phyloP scores from a whole-genome alignment of 208 protist genomes.

The Leishmania major region DNA sequence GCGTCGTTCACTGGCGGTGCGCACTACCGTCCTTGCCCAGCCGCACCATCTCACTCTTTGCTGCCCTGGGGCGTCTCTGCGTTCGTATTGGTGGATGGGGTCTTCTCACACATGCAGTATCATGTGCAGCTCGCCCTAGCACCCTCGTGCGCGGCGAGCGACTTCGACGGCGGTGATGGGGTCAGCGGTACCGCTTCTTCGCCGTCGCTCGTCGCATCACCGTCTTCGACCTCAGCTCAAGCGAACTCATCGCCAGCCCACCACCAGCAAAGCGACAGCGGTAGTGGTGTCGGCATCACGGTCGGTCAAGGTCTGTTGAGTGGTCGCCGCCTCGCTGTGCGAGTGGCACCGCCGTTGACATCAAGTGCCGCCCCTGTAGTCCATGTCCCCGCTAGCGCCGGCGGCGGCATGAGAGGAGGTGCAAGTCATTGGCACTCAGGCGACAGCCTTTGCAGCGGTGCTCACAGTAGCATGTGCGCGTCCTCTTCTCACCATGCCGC shows the following conservation, averaged over 20 bases:
- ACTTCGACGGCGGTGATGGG: neutral
- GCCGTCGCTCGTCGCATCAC: neutral
- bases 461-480: neutral
- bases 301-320: constrained; percentile 14
- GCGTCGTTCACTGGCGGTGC: neutral
- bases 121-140: constrained; percentile 6
- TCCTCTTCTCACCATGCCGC: neutral
- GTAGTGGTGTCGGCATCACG: constrained; percentile 2
- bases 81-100: neutral
- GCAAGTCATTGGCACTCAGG: neutral
- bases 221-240: neutral
- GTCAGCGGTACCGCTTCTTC: neutral
- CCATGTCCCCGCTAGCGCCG: neutral
- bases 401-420: neutral
- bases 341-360: neutral
- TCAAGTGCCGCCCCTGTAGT: neutral
- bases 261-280: neutral
- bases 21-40: neutral
- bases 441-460: neutral
- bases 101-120: constrained; percentile 11
- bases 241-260: neutral
- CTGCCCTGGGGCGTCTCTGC: neutral
- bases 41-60: neutral
- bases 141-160: neutral
- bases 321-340: constrained; percentile 17